phyloP scores from a whole-genome alignment of 495 filamentous ascomycete genomes.

The Talaromyces ruber region DNA sequence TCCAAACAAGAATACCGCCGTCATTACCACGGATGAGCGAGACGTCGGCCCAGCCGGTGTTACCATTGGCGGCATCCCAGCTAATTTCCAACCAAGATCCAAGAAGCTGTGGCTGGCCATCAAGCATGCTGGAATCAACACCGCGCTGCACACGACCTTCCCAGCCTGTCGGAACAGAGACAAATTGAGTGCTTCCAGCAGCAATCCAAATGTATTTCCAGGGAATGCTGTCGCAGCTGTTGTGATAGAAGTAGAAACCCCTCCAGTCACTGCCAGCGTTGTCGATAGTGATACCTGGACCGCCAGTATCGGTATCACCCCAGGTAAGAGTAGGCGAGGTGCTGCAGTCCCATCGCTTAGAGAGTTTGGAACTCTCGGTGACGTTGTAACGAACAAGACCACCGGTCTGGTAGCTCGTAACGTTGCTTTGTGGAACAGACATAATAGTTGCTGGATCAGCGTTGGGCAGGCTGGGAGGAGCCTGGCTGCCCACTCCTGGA shows the following conservation, averaged over 20 bases:
- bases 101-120: background rate
- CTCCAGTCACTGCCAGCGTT: background rate
- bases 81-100: conserved; percentile 4
- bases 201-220: conserved; percentile 7
- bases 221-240: conserved; percentile 2
- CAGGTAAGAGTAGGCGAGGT: conserved; percentile 1
- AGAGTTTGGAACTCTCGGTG: background rate
- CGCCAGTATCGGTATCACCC: background rate
- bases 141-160: conserved; percentile 2
- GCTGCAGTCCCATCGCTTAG: conserved; percentile 4
- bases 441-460: background rate
- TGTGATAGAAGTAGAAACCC: conserved; percentile 2
- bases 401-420: background rate
- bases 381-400: conserved; percentile 1
- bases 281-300: conserved; percentile 3
- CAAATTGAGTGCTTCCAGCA: background rate
- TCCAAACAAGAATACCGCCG: conserved; percentile 3
- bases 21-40: conserved; percentile 1
- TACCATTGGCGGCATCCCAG: background rate
- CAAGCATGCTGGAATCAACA: background rate
- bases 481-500: background rate
- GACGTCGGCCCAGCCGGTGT: conserved; percentile 1
- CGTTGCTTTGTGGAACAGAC: conserved; percentile 1
- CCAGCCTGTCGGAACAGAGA: background rate
- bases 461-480: conserved; percentile 1